Evolutionary conservation across 1,284 basidiomycete genomes (phyloP), one percentile per base, ranked within the genome.

Genomic region (Ustilago esculenta): DNA sequence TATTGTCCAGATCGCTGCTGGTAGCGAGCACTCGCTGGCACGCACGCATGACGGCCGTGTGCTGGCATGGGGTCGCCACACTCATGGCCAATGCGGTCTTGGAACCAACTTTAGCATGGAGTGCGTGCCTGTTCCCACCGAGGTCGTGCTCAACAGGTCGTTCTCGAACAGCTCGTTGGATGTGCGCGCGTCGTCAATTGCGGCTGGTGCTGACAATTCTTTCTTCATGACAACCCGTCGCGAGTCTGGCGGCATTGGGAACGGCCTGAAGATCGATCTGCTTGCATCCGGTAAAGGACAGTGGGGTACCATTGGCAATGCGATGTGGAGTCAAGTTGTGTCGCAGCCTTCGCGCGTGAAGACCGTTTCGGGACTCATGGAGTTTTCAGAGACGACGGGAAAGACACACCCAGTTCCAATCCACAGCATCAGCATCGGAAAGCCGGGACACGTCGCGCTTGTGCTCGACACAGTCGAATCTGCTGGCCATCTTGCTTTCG

Each of bases 291-390:
- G 94, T 0, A 84, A 92, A 88, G 85, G 94, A 64, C 88, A 90
- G 80, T 92, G 87, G 82, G 94, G 94, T 11, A 90, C 90, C 3
- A 86, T 97, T 4, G 94, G 94, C 0, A 93, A 91, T 56, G 88
- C 86, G n/a, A 81, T 86, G 39, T 94, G 88, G 85, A 90, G 86
- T 73, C 92, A 88, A 66, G 88, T 88, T 0, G 89, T 90, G 69
- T 87, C 88, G 27, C 85, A 85, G 37, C 92, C 92, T 0, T 85
- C 88, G 1, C 87, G 88, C 52, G 89, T 92, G 18, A 92, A 90
- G 84, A 89, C 87, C 40, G 86, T 96, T 48, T 93, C 91, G 73
- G 92, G 92, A 7, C 84, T 95, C 23, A 84, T 87, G 23, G 92
- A 77, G 51, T 72, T 67, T 51, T 73, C 64, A 4, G 69, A 69